Percentiles rank a stretch among this genome's conserved stretches.
Conservation (phyloP, 352 stramenopile species). For the Phytophthora pistaciae region DNA sequence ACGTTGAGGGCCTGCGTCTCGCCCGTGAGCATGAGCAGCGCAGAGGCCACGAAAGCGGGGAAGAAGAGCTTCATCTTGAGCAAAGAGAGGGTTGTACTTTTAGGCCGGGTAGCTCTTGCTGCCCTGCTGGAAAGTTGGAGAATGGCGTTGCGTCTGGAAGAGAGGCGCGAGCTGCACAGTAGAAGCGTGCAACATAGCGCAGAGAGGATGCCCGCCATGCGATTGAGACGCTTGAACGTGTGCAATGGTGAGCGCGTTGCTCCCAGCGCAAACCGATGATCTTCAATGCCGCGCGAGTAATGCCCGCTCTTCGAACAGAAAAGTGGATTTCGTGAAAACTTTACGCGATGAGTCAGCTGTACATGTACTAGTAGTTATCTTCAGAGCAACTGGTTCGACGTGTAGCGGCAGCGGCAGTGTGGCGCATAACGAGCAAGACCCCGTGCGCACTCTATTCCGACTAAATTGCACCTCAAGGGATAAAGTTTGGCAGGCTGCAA, state of each 20-base stretch:
- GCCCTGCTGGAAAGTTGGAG: neutral
- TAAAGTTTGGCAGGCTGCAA: too few relatives aligned
- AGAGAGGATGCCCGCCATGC: neutral
- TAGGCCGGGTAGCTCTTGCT: too few relatives aligned
- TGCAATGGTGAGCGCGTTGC: neutral
- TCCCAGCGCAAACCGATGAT: neutral
- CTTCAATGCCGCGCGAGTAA: neutral
- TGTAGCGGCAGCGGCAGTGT: too few relatives aligned
- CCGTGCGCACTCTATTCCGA: too few relatives aligned
- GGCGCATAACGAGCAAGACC: too few relatives aligned
- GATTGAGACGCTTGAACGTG: neutral
- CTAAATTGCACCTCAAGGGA: too few relatives aligned
- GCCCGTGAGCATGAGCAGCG: conserved; percentile 20
- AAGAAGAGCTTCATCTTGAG: conserved; percentile 45
- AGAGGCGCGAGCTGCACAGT: neutral
- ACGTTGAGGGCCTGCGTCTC: conserved; percentile 50
- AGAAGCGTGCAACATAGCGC: neutral
- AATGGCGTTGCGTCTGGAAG: neutral
- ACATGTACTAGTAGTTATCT: too few relatives aligned
- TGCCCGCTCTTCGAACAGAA: too few relatives aligned
- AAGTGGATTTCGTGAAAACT: too few relatives aligned
- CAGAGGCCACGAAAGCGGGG: conserved; percentile 23
- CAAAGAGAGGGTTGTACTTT: too few relatives aligned
- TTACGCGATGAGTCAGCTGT: too few relatives aligned
- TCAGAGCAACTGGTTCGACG: too few relatives aligned